Percentiles rank a stretch among this genome's conserved stretches.
Evolutionary conservation across 176 grass and related monocot species (phyloP).

Genomic region (Bonia amplexicaulis): DNA sequence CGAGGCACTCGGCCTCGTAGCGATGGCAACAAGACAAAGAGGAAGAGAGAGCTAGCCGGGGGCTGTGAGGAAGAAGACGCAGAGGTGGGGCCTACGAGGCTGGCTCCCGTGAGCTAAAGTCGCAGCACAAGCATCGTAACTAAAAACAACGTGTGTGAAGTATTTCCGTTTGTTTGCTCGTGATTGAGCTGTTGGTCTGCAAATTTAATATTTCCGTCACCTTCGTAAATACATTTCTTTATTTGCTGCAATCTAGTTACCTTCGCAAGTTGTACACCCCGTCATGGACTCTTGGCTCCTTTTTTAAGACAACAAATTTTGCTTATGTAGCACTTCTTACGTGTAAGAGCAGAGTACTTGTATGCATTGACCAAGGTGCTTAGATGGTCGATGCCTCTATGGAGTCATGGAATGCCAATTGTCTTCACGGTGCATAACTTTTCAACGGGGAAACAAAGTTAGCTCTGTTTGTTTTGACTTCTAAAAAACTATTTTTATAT

Average conservation of each 20-base stretch:
- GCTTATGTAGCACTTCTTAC: not conserved
- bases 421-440: not conserved
- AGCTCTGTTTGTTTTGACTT: too few species aligned
- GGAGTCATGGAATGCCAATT: not conserved
- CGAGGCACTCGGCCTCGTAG: too few species aligned
- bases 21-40: too few species aligned
- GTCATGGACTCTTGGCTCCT: not conserved
- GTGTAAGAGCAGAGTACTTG: not conserved
- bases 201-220: not conserved
- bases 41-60: too few species aligned
- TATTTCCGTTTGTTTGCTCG: not conserved
- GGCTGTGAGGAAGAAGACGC: too few species aligned
- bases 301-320: not conserved
- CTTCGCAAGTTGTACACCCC: not conserved
- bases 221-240: not conserved
- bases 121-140: too few species aligned
- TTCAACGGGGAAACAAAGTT: not conserved
- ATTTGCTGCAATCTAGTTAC: not conserved
- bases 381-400: not conserved
- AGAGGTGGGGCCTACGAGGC: too few species aligned
- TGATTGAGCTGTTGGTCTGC: not conserved
- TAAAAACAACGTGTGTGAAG: too few species aligned
- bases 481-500: too few species aligned
- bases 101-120: too few species aligned
- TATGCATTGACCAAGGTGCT: not conserved